phyloP scores from a whole-genome alignment of 2,329 filamentous ascomycete species.

The Clonostachys chloroleuca region DNA sequence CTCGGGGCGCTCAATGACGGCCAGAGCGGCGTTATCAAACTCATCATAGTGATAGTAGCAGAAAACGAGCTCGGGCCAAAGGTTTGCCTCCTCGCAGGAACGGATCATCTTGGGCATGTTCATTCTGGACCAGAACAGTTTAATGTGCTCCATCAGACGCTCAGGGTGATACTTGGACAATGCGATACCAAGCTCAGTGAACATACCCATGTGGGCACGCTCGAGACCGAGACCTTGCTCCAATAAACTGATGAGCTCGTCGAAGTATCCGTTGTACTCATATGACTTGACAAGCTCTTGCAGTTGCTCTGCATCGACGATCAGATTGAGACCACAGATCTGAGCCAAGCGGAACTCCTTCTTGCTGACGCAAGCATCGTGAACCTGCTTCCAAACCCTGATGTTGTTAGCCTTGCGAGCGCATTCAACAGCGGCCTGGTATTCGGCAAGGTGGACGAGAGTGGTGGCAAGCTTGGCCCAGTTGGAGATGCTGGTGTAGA shows the following conservation, averaged over 20 bases:
- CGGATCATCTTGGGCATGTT: constrained; percentile 97
- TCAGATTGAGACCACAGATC: constrained; percentile 97
- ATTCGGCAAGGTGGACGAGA: constrained; percentile 92
- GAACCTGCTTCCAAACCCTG: constrained; percentile 99
- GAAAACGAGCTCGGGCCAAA: constrained; percentile 98
- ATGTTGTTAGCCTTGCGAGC: constrained; percentile 98
- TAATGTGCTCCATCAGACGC: constrained; percentile 95
- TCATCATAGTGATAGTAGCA: constrained; percentile 98
- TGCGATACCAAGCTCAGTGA: constrained; percentile 88
- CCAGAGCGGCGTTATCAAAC: constrained; percentile 92
- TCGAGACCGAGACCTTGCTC: constrained; percentile 94
- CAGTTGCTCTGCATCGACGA: constrained; percentile 94
- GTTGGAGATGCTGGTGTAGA: constrained; percentile 97
- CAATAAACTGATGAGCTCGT: constrained; percentile 90
- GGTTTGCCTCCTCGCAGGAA: constrained; percentile 86
- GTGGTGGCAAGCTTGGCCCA: constrained; percentile 99
- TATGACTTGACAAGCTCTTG: constrained; percentile 93
- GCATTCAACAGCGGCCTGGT: constrained; percentile 96
- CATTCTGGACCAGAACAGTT: constrained; percentile 96
- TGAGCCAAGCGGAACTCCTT: constrained; percentile 98
- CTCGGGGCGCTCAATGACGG: constrained; percentile 95
- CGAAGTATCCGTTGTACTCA: constrained; percentile 95
- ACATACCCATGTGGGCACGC: constrained; percentile 93
- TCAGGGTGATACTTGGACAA: constrained; percentile 94
- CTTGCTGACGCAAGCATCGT: constrained; percentile 92